Conservation (phyloP, 1,284 basidiomycete species). For the Ustilago vetiveriae region DNA sequence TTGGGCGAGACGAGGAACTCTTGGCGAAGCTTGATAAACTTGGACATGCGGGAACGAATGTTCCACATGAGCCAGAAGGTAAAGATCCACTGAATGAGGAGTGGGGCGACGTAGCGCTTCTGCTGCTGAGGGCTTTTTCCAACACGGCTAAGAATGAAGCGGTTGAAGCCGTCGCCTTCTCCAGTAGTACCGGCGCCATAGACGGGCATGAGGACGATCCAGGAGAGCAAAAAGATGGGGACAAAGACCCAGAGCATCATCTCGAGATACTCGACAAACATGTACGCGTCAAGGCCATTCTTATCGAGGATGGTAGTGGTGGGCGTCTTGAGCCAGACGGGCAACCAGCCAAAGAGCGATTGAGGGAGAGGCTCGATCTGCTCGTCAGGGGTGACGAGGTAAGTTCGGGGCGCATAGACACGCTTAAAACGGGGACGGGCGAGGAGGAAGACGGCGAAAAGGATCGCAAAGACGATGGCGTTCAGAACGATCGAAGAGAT, state of each 20-base stretch:
- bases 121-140: constrained; percentile 44
- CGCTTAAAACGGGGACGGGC: constrained; percentile 67
- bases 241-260: constrained; percentile 80
- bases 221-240: constrained; percentile 72
- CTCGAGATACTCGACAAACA: constrained; percentile 87
- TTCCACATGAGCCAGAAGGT: constrained; percentile 81
- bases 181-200: constrained; percentile 68
- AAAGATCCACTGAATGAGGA: constrained; percentile 61
- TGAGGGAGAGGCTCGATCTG: constrained; percentile 65
- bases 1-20: constrained; percentile 79
- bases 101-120: constrained; percentile 55
- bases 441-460: constrained; percentile 66
- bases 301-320: constrained; percentile 67
- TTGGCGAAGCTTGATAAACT: constrained; percentile 84
- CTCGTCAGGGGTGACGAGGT: constrained; percentile 61
- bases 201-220: constrained; percentile 74
- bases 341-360: constrained; percentile 68
- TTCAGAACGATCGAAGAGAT: constrained; percentile 65
- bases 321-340: constrained; percentile 64
- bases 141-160: constrained; percentile 81
- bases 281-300: constrained; percentile 93
- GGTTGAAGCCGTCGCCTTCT: constrained; percentile 75
- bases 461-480: constrained; percentile 58
- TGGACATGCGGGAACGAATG: constrained; percentile 80
- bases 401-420: constrained; percentile 68